Base-by-base conservation (phyloP, 2,329 filamentous ascomycete species). In the Pseudogymnoascus sp. region DNA sequence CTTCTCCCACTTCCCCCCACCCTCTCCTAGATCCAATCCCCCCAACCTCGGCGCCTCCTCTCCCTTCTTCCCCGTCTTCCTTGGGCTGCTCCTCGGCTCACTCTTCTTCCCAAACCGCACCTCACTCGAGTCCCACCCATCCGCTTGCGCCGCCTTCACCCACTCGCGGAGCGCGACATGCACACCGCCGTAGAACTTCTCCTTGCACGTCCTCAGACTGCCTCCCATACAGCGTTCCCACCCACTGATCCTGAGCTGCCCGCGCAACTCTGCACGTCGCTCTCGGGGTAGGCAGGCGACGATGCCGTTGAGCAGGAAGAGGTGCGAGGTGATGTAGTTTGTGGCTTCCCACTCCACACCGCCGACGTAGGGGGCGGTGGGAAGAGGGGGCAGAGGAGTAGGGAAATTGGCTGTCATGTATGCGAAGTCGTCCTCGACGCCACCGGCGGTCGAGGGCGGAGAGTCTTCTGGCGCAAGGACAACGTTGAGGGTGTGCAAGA, bases 261-360 rank as follows among this genome's bases (percentile, higher is more conserved):
- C 79, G n/a, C 94, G 88, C 9, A 97, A 81, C 0, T 77, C 73
- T 74, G 96, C 97, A 64, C 94, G 89, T 63, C 89, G 86, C 25
- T 82, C 75, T 1, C 73, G 69, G 0, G 90, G 88, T 0, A 94
- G 83, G 63, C 88, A 93, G 0, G 93, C 91, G 63, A 97, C 78
- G 62, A 97, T 85, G 31, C 91, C 93, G 71, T 97, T 99, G 69
- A 97, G 77, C 9, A 99, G 85, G 71, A 97, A 94, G 8, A 99
- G 81, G 71, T 99, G 93, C 0, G 90, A 90, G 15, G 93, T 91
- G 9, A 97, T 81, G 73, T 97, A 97, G 75, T 96, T 97, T 8
- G 94, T 97, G 2, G 94, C 94, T 72, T 97, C 94, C 94, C 94
- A 97, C 75, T 99, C 94, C 8, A 97, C 94, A 61, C 94, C 93